phyloP scores from a whole-genome alignment of 306 rosid genomes.

The Vigna hirtella region DNA sequence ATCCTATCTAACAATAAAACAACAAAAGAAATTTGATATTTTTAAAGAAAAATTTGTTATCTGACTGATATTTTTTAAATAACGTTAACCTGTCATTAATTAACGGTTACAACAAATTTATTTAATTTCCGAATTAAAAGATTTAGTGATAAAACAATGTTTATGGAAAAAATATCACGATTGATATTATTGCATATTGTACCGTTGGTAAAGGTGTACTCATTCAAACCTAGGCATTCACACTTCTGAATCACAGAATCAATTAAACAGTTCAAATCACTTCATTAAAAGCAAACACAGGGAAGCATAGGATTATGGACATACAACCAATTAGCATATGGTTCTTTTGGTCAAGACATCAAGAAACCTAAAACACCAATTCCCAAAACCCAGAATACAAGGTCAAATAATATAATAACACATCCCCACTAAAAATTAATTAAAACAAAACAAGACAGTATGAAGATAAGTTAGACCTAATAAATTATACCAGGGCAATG shows the following conservation, averaged over 20 bases:
- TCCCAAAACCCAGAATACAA: conserved; percentile 74
- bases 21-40: no score
- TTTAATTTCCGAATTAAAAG: no score
- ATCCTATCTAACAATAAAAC: no score
- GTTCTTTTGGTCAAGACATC: conserved; percentile 65
- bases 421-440: conserved; percentile 60
- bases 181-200: no score
- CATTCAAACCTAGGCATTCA: background rate
- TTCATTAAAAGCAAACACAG: conserved; percentile 60
- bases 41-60: no score
- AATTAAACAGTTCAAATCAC: conserved; percentile 65
- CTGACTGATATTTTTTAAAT: no score
- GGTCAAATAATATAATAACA: conserved; percentile 80
- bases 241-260: conserved; percentile 17
- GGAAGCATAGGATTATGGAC: conserved; percentile 69
- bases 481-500: conserved; percentile 86
- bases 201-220: no score
- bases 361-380: conserved; percentile 71
- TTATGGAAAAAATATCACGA: no score
- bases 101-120: no score
- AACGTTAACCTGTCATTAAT: no score
- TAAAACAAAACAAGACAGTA: conserved; percentile 60
- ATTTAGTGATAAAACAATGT: no score
- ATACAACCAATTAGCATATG: conserved; percentile 83
- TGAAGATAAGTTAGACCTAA: conserved; percentile 75